These are phyloP conservation scores for Mycena rebaudengoi DNA, from an alignment of 768 basidiomycete species.

Conservation along the genomic window DNA sequence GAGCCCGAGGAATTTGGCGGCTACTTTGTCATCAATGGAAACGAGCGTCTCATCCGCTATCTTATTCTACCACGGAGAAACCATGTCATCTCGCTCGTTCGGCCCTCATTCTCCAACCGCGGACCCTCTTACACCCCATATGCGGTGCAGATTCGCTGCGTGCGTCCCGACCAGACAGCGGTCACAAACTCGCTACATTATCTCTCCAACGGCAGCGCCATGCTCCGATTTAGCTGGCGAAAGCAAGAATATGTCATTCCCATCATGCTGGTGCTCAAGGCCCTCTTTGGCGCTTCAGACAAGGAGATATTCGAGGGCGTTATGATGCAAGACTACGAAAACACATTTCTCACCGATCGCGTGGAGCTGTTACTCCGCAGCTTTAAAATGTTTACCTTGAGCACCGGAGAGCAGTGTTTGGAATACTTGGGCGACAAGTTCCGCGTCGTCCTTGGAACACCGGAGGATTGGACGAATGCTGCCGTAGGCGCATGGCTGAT, in stretches of 20 bases:
- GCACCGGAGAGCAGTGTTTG: slow-evolving; percentile 90
- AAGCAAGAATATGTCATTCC: slow-evolving; percentile 99
- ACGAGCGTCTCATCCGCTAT: slow-evolving; percentile 98
- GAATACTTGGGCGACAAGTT: slow-evolving; percentile 98
- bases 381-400: slow-evolving; percentile 92
- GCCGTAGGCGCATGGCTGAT: slow-evolving; percentile 85
- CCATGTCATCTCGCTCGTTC: slow-evolving; percentile 91
- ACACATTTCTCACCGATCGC: slow-evolving; percentile 97
- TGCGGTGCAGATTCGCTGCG: slow-evolving; percentile 95
- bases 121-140: slow-evolving; percentile 95
- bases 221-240: slow-evolving; percentile 94
- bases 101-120: slow-evolving; percentile 90
- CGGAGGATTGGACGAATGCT: slow-evolving; percentile 92
- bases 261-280: slow-evolving; percentile 95
- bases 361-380: slow-evolving; percentile 93
- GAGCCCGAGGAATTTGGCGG: slow-evolving; percentile 99
- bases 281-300: slow-evolving; percentile 89
- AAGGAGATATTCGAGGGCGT: slow-evolving; percentile 96
- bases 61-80: slow-evolving; percentile 96
- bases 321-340: slow-evolving; percentile 95
- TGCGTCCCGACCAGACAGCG: slow-evolving; percentile 91
- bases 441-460: slow-evolving; percentile 86
- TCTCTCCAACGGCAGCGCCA: slow-evolving; percentile 95
- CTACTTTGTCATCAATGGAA: slow-evolving; percentile 98
- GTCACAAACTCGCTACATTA: slow-evolving; percentile 98